Evolutionary conservation across 129 eudicot genomes (phyloP).

Genomic region (Ambrosia trifida): DNA sequence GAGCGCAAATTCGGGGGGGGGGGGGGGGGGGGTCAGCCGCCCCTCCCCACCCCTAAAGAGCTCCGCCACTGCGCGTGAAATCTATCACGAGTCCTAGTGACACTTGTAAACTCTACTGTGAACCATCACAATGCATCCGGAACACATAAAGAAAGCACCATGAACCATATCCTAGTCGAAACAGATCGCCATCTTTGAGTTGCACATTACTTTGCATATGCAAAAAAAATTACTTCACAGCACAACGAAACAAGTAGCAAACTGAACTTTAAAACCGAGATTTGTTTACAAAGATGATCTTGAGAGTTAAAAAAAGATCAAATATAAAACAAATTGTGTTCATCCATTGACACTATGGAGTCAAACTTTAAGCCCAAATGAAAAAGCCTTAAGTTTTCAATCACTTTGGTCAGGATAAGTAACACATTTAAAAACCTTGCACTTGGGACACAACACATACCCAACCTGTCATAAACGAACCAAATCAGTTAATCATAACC

Average conservation of each 20-base stretch:
- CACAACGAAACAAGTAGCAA: neutral
- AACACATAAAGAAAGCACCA: neutral
- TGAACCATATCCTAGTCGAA: neutral
- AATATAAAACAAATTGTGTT: neutral
- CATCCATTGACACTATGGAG: too few species aligned
- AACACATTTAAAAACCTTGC: conserved; percentile 92
- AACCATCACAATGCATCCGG: too few species aligned
- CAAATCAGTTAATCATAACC: neutral
- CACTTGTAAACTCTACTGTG: too few species aligned
- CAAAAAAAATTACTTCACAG: neutral
- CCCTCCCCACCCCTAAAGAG: too few species aligned
- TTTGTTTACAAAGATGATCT: neutral
- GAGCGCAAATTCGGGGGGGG: too few species aligned
- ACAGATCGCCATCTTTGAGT: neutral
- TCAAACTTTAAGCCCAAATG: too few species aligned
- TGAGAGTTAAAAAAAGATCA: neutral
- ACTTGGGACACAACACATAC: conserved; percentile 66
- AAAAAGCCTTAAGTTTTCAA: conserved; percentile 37
- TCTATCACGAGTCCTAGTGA: too few species aligned
- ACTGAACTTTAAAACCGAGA: neutral
- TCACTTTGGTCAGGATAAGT: conserved; percentile 77
- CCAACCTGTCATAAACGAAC: conserved; percentile 52
- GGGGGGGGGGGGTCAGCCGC: too few species aligned
- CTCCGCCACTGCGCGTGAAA: too few species aligned
- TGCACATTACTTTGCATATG: neutral